phyloP scores from a whole-genome alignment of 1,284 basidiomycete species.

The Heliocybe sulcata region DNA sequence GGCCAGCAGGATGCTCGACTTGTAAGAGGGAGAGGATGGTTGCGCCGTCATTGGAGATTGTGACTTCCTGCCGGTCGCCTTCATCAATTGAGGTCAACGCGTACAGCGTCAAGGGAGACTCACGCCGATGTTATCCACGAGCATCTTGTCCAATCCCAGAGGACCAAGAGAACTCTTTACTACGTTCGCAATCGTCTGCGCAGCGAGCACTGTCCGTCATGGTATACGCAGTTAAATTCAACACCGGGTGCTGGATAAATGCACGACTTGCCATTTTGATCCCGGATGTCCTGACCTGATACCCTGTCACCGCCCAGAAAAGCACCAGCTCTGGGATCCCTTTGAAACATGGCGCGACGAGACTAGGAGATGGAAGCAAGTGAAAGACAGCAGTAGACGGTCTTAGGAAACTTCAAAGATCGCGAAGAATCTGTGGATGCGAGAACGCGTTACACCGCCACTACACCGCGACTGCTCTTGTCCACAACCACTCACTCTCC shows the following conservation, averaged over 20 bases:
- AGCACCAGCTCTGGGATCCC: constrained; percentile 79
- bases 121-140: constrained; percentile 97
- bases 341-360: constrained; percentile 60
- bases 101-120: constrained; percentile 18
- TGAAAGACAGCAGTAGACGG: not conserved
- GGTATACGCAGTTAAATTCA: not conserved
- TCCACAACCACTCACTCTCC: no score
- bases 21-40: constrained; percentile 92
- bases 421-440: not conserved
- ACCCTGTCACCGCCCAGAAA: constrained; percentile 94
- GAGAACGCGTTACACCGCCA: not conserved
- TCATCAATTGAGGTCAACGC: constrained; percentile 2
- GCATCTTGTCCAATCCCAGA: constrained; percentile 94
- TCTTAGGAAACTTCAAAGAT: not conserved
- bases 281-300: constrained; percentile 91
- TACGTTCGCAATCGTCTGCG: constrained; percentile 95
- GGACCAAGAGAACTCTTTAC: constrained; percentile 97
- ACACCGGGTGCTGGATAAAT: not conserved
- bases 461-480: not conserved
- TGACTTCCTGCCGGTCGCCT: constrained; percentile 74
- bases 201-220: constrained; percentile 75
- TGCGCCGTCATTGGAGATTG: constrained; percentile 99
- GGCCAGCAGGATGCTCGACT: constrained; percentile 91
- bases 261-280: constrained; percentile 83
- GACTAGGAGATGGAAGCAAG: not conserved